Percentiles rank a stretch among this genome's conserved stretches.
phyloP scores from a whole-genome alignment of 805 yeast species.

The Ogataea methanolica region DNA sequence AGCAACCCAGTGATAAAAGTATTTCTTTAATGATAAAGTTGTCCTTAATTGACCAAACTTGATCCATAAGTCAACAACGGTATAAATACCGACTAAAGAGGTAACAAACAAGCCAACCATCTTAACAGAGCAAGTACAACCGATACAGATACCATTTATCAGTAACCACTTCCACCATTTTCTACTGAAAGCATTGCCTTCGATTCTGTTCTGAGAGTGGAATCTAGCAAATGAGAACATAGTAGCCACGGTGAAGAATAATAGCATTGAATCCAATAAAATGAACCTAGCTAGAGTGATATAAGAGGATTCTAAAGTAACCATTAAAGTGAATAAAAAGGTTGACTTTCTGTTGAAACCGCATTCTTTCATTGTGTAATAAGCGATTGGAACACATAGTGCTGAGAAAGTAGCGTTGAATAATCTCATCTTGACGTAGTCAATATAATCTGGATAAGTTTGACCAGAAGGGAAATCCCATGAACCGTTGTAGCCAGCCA shows the following conservation, averaged over 20 bases:
- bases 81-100: constrained; percentile 82
- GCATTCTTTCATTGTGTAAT: constrained; percentile 71
- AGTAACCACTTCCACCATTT: constrained; percentile 94
- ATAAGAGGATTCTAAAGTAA: constrained; percentile 75
- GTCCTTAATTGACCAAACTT: constrained; percentile 65
- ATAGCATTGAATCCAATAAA: constrained; percentile 83
- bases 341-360: constrained; percentile 68
- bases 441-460: constrained; percentile 68
- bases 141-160: constrained; percentile 79
- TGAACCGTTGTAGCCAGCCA: constrained; percentile 85
- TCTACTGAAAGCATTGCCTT: constrained; percentile 48
- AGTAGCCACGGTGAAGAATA: constrained; percentile 85
- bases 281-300: constrained; percentile 86
- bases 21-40: constrained; percentile 43
- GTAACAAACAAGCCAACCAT: constrained; percentile 96
- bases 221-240: constrained; percentile 68
- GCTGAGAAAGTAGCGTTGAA: constrained; percentile 85
- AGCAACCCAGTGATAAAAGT: constrained; percentile 61
- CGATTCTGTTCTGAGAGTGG: constrained; percentile 52
- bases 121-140: constrained; percentile 88
- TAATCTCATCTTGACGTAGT: constrained; percentile 80
- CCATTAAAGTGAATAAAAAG: constrained; percentile 79
- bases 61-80: constrained; percentile 85
- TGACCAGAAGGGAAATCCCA: constrained; percentile 87
- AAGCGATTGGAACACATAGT: constrained; percentile 81